Evolutionary conservation across 345 rosid species (phyloP).

Genomic region (Bruguiera parviflora): DNA sequence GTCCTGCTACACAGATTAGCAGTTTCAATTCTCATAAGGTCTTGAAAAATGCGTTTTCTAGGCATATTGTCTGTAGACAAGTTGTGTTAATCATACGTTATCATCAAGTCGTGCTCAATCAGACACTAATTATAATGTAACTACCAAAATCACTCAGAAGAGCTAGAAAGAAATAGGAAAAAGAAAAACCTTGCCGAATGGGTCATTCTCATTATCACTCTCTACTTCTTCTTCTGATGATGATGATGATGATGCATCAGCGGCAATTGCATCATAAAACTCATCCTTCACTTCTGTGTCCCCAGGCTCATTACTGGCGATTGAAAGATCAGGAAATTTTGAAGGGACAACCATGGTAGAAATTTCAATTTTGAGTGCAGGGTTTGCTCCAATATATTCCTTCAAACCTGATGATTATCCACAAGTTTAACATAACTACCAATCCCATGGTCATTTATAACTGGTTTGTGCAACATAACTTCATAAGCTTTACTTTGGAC

Average conservation of each 20-base stretch:
- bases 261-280: conserved; percentile 87
- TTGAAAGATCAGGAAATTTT: conserved; percentile 43
- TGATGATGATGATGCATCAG: conserved; percentile 55
- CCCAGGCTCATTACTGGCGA: conserved; percentile 48
- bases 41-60: background rate
- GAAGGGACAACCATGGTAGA: conserved; percentile 49
- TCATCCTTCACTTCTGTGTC: conserved; percentile 66
- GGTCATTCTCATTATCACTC: conserved; percentile 46
- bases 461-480: background rate
- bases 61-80: no score
- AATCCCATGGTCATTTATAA: conserved; percentile 6
- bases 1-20: conserved; percentile 38
- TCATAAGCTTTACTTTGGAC: background rate
- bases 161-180: conserved; percentile 10
- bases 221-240: conserved; percentile 50
- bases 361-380: conserved; percentile 56
- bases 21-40: conserved; percentile 19
- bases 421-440: conserved; percentile 12
- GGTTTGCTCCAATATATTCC: conserved; percentile 92
- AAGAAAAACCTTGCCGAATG: conserved; percentile 39
- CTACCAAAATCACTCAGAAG: background rate
- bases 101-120: no score
- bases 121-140: no score
- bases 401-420: conserved; percentile 61
- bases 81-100: no score